Conservation (phyloP, 225 moss, liverwort and hornwort genomes). For the Anthoceros angustus region DNA sequence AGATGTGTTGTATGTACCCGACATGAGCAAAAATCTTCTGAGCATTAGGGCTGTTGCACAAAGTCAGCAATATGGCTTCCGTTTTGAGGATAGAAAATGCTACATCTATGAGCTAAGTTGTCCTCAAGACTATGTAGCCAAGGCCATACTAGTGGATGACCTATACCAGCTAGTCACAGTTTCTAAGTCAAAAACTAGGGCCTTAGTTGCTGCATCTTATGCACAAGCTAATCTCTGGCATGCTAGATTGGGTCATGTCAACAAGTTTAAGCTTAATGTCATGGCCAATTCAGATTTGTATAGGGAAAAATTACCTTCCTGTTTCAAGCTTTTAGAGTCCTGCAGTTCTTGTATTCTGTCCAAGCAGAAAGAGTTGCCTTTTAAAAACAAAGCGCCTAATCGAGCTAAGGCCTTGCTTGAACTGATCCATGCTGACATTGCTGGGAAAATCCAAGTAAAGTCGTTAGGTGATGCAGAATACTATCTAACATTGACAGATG, state of each 20-base stretch:
- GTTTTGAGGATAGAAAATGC: neutral
- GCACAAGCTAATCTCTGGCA: neutral
- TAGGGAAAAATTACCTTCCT: neutral
- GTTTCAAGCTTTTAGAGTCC: neutral
- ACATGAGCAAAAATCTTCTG: neutral
- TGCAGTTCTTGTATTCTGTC: neutral
- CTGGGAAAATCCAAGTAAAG: neutral
- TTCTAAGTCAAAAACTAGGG: neutral
- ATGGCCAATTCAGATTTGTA: slow-evolving; percentile 1
- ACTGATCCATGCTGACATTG: neutral
- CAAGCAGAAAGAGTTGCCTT: too few species aligned
- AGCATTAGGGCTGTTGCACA: neutral
- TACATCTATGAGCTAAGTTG: neutral
- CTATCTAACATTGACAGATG: too few species aligned
- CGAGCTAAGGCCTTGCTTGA: neutral
- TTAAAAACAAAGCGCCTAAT: neutral
- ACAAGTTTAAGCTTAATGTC: neutral
- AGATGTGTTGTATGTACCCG: neutral
- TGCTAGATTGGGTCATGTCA: neutral
- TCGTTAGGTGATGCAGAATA: too few species aligned
- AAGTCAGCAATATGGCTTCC: neutral
- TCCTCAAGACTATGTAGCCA: neutral
- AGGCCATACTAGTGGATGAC: neutral
- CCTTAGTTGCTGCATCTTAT: neutral
- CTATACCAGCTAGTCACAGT: neutral